Conservation (phyloP, 495 filamentous ascomycete species). For the Penicillium salamii region DNA sequence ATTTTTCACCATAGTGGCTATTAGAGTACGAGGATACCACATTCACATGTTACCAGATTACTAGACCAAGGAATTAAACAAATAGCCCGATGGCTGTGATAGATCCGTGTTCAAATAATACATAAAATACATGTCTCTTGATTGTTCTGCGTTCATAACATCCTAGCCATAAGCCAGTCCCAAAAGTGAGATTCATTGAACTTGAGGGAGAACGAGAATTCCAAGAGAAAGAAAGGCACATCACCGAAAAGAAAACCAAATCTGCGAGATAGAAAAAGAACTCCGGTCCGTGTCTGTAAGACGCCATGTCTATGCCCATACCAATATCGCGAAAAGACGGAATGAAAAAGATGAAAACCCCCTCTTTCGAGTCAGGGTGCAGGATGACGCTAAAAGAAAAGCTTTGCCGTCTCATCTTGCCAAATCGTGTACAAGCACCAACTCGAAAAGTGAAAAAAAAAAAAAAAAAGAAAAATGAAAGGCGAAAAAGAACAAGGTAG, state of each 20-base stretch:
- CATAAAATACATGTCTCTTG: conserved; percentile 32
- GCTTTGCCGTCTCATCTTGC: neutral
- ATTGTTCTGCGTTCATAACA: conserved; percentile 20
- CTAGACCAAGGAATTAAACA: neutral
- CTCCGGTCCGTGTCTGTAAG: conserved; percentile 32
- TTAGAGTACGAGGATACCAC: too few relatives aligned
- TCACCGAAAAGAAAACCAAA: conserved; percentile 8
- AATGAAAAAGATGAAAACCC: conserved; percentile 1
- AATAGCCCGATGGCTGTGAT: neutral
- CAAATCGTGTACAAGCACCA: conserved; percentile 5
- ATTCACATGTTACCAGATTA: too few relatives aligned
- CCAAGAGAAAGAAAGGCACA: conserved; percentile 19
- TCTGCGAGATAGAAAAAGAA: conserved; percentile 19
- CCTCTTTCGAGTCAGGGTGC: conserved; percentile 9
- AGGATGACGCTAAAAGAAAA: neutral
- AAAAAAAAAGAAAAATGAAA: conserved; percentile 10
- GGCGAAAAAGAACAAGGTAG: conserved; percentile 13
- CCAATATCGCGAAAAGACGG: conserved; percentile 18
- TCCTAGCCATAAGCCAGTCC: conserved; percentile 7
- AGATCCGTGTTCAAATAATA: conserved; percentile 24
- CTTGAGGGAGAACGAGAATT: conserved; percentile 7
- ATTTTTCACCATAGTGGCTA: too few relatives aligned
- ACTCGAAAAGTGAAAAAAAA: neutral
- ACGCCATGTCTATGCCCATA: conserved; percentile 42
- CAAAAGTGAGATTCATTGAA: conserved; percentile 3